Evolutionary conservation across 208 protist genomes (phyloP).

Genomic region (Acanthamoeba healyi): DNA sequence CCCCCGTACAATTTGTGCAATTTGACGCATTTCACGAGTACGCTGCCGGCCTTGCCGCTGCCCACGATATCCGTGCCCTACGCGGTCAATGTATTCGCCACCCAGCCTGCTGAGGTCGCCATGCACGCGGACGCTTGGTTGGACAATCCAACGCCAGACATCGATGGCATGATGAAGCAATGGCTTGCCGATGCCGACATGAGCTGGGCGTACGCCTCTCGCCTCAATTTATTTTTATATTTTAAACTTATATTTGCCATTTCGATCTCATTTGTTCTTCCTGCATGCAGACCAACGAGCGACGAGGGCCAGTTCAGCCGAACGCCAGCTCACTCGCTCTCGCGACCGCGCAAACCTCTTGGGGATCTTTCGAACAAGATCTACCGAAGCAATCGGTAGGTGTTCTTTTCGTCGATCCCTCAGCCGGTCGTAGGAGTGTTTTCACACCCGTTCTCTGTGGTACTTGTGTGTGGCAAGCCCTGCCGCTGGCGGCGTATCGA

Average conservation of each 20-base stretch:
- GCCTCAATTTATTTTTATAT: no score
- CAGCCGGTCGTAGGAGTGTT: no score
- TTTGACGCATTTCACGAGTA: constrained; percentile 10
- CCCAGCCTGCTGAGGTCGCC: background rate
- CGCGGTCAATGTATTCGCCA: constrained; percentile 27
- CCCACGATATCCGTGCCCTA: constrained; percentile 42
- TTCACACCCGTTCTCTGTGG: no score
- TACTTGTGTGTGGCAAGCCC: no score
- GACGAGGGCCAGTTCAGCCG: constrained; percentile 6
- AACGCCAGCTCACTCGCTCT: background rate
- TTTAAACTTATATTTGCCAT: no score
- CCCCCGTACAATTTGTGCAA: constrained; percentile 43
- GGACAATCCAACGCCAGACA: background rate
- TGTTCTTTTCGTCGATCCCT: no score
- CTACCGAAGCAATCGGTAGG: no score
- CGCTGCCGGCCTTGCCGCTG: constrained; percentile 5
- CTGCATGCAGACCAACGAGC: constrained; percentile 11
- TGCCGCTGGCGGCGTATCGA: no score
- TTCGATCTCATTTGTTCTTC: no score
- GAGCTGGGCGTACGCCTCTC: constrained; percentile 52
- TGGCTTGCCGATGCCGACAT: constrained; percentile 19
- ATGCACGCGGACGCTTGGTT: background rate
- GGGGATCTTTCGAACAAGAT: constrained; percentile 20
- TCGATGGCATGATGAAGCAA: background rate
- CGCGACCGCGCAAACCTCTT: constrained; percentile 15